Evolutionary conservation across 1,139 yeast species (phyloP).

Genomic region (Suhomyces taliae): DNA sequence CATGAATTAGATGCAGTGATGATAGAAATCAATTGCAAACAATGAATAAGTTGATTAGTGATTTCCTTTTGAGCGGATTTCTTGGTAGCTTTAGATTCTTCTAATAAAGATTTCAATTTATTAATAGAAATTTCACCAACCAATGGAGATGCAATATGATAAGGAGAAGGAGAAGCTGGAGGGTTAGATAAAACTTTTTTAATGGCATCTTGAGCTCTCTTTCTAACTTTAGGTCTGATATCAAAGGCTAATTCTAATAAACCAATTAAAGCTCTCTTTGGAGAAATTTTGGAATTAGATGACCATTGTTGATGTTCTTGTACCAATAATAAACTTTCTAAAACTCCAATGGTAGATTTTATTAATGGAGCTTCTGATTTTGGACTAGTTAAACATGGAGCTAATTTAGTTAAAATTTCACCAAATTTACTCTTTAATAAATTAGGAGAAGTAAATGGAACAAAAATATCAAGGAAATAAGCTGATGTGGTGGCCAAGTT

Average conservation of each 20-base stretch:
- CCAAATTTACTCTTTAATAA: conserved; percentile 72
- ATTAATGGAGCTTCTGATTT: conserved; percentile 82
- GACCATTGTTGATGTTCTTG: conserved; percentile 82
- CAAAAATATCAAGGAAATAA: conserved; percentile 76
- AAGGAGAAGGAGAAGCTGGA: conserved; percentile 78
- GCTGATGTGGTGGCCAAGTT: conserved; percentile 73
- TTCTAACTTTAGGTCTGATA: conserved; percentile 92
- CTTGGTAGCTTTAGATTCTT: conserved; percentile 32
- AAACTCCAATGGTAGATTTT: conserved; percentile 80
- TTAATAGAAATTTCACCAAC: conserved; percentile 71
- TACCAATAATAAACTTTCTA: conserved; percentile 75
- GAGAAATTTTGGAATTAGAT: conserved; percentile 57
- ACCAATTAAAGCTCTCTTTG: conserved; percentile 80
- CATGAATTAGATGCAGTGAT: conserved; percentile 76
- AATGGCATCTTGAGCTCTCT: conserved; percentile 90
- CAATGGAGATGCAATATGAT: conserved; percentile 70
- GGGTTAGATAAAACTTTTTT: conserved; percentile 60
- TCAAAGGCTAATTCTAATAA: conserved; percentile 79
- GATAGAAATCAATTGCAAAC: conserved; percentile 68
- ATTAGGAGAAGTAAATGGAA: conserved; percentile 71
- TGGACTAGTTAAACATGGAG: conserved; percentile 72
- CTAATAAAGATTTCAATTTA: conserved; percentile 48
- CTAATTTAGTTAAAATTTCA: conserved; percentile 74
- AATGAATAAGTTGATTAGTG: conserved; percentile 66
- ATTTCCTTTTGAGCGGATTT: conserved; percentile 43